phyloP scores from a whole-genome alignment of 768 basidiomycete genomes.

The Boletus tomentosulus region DNA sequence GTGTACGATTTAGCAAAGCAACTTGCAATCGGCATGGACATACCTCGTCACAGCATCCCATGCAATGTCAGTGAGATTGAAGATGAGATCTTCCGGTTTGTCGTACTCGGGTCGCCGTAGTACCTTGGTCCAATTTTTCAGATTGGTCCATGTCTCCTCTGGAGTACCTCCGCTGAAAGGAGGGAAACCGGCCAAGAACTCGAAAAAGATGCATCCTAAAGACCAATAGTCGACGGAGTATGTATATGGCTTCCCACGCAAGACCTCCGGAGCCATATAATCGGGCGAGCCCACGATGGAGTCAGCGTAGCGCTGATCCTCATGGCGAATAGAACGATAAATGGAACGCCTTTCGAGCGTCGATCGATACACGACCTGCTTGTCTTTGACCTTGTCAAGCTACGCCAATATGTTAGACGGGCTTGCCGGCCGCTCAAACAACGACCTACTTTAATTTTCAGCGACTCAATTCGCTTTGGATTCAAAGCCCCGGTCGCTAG shows the following conservation, averaged over 20 bases:
- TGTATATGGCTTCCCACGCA: constrained; percentile 91
- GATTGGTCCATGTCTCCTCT: constrained; percentile 98
- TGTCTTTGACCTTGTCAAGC: constrained; percentile 97
- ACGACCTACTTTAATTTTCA: constrained; percentile 77
- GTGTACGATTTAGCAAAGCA: not conserved
- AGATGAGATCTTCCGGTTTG: constrained; percentile 91
- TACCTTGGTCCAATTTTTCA: constrained; percentile 96
- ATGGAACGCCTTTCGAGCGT: constrained; percentile 93
- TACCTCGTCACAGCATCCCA: constrained; percentile 93
- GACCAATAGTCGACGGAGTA: constrained; percentile 99
- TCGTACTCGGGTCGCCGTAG: constrained; percentile 93
- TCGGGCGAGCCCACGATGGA: constrained; percentile 98
- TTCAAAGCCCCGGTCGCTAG: constrained; percentile 95
- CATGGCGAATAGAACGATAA: constrained; percentile 86
- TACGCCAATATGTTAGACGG: constrained; percentile 30
- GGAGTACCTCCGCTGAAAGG: constrained; percentile 95
- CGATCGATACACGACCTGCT: constrained; percentile 82
- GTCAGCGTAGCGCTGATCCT: constrained; percentile 92
- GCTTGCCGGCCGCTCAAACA: not conserved
- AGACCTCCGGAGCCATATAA: constrained; percentile 96
- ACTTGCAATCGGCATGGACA: constrained; percentile 12
- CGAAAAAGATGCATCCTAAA: constrained; percentile 95
- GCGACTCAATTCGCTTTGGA: constrained; percentile 88
- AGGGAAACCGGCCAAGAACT: constrained; percentile 95
- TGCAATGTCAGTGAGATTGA: constrained; percentile 88